Conservation (phyloP, 2,329 filamentous ascomycete species). For the Plectosphaerella sp. region DNA sequence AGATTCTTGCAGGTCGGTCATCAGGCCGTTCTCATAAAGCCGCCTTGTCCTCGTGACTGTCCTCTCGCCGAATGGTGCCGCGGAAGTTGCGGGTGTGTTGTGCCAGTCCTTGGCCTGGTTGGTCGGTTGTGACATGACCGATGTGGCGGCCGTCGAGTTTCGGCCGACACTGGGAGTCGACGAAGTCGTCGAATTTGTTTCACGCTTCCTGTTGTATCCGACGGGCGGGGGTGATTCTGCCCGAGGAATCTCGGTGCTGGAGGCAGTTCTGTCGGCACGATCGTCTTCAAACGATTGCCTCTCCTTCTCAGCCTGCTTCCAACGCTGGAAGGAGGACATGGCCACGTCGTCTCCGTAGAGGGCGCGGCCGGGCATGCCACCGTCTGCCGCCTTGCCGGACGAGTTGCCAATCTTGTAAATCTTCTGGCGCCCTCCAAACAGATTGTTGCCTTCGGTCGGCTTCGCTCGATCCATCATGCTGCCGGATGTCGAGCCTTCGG, state of each 20-base stretch:
- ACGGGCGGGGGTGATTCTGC: conserved; percentile 54
- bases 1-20: conserved; percentile 75
- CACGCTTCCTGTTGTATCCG: conserved; percentile 70
- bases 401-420: conserved; percentile 72
- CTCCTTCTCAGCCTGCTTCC: conserved; percentile 58
- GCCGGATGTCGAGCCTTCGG: conserved; percentile 58
- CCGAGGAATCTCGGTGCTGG: conserved; percentile 19
- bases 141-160: conserved; percentile 84
- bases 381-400: conserved; percentile 23
- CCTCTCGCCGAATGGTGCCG: conserved; percentile 47
- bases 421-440: conserved; percentile 95
- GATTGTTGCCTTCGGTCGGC: conserved; percentile 81
- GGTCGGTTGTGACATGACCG: conserved; percentile 69
- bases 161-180: conserved; percentile 62
- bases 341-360: conserved; percentile 86
- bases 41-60: conserved; percentile 66
- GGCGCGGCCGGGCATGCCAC: conserved; percentile 59
- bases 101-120: conserved; percentile 48
- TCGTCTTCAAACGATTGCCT: conserved; percentile 39
- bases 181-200: conserved; percentile 83
- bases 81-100: conserved; percentile 27
- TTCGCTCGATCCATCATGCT: conserved; percentile 83
- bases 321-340: conserved; percentile 77
- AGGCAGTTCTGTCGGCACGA: conserved; percentile 22
- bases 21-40: conserved; percentile 78